These are phyloP conservation scores for Wickerhamomyces sp. DNA, from an alignment of 1,139 yeast genomes.

Conservation along the genomic window DNA sequence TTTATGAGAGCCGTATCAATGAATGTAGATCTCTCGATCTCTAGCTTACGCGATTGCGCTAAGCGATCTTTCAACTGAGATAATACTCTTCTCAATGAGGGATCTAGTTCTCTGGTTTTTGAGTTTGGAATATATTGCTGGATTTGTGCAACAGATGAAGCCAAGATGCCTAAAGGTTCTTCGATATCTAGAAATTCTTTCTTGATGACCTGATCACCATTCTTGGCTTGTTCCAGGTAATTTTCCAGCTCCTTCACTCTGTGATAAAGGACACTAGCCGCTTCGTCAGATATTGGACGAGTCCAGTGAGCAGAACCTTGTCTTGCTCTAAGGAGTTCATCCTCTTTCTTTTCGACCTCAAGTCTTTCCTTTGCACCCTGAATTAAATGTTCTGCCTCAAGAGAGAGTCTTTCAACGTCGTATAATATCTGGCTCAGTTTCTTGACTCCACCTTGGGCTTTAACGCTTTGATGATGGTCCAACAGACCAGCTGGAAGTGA, in stretches of 20 bases:
- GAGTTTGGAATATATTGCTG: slow-evolving; percentile 48
- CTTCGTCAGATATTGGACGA: slow-evolving; percentile 35
- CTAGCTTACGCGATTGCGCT: slow-evolving; percentile 25
- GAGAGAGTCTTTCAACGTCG: slow-evolving; percentile 41
- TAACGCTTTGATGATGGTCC: slow-evolving; percentile 51
- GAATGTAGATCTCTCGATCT: slow-evolving; percentile 34
- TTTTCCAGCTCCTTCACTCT: slow-evolving; percentile 40
- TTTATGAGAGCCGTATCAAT: slow-evolving; percentile 40
- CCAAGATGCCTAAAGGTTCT: slow-evolving; percentile 39
- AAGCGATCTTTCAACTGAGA: slow-evolving; percentile 39
- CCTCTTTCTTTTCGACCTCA: slow-evolving; percentile 50
- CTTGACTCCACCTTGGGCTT: slow-evolving; percentile 48
- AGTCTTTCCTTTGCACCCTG: slow-evolving; percentile 45
- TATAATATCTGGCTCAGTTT: slow-evolving; percentile 39
- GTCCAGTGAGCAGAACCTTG: slow-evolving; percentile 51
- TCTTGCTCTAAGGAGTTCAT: slow-evolving; percentile 41
- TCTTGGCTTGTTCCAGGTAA: slow-evolving; percentile 53
- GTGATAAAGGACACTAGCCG: slow-evolving; percentile 31
- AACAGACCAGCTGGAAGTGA: slow-evolving; percentile 54
- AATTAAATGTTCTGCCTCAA: slow-evolving; percentile 36
- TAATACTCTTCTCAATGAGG: slow-evolving; percentile 32
- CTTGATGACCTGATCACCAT: slow-evolving; percentile 53
- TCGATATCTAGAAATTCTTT: slow-evolving; percentile 41
- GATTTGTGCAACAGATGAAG: slow-evolving; percentile 38
- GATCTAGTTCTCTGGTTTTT: slow-evolving; percentile 36